Base-by-base conservation (phyloP, 1,139 yeast species). In the Hemisphaericaspora subhashii region DNA sequence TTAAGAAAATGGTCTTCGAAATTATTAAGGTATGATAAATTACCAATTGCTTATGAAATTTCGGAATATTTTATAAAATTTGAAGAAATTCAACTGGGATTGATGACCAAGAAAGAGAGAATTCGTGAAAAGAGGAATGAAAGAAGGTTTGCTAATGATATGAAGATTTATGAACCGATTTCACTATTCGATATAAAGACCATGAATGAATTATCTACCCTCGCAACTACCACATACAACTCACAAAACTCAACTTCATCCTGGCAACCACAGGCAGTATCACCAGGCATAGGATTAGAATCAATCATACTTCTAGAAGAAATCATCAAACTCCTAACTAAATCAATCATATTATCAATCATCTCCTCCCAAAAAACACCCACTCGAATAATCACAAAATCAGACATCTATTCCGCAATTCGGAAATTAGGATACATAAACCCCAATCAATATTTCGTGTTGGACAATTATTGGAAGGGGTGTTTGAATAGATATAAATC, bases 11-110 rank as follows among this genome's bases (percentile, higher is more conserved):
- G 37, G 24, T 38, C 47, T 7, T 42, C 44, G 17, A 44, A 46
- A 8, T 47, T 65, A 31, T 51, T 71, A 11, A 52, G 56, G 7
- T 66, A 69, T 53, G 55, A 56, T 17, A 76, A 76, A 3, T 55
- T 80, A 20, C 86, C 86, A 1, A 61, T 66, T 2, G 76, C 82
- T 1, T 60, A 62, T 45, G 87, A 81, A 52, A 71, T 80, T 73
- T 68, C 74, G 42, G 66, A 64, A 14, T 59, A 60, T 15, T 79
- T 74, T 56, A 53, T 75, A 2, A 54, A 55, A 10, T 58, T 74
- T 55, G 86, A 81, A 51, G 75, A 75, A 31, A 53, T 55, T 5
- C 80, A 75, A 45, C 64, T 71, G 16, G 48, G 44, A 2, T 47
- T 54, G 32, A 50, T 67, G 3, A 40, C 50, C 1, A 29, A 23